Base-by-base conservation (phyloP, 257 asterid species). In the Hygrophila difformis region DNA sequence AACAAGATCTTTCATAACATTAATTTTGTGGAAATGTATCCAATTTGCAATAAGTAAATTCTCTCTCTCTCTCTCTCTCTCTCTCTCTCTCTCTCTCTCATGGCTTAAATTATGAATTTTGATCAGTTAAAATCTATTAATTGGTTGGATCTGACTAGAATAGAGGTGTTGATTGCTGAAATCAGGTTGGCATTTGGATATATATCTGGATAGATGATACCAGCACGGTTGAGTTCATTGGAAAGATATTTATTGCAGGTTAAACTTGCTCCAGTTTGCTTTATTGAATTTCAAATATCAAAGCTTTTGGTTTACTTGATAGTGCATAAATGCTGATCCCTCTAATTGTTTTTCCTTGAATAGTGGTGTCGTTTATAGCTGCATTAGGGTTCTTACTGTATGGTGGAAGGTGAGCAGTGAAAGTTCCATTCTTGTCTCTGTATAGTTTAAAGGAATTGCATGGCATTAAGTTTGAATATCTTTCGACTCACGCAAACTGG, bases 241-340 rank as follows among this genome's bases (percentile, higher is more conserved):
- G 94, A 37, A 78, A 84, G 79, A 84, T 84, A 60, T 84, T 87
- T 70, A 57, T 89, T 44, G 96, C 98, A 64, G 96, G 96, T 77
- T 51, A 63, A 55, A 51, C 45, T 39, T 46, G 8, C 12, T 50
- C 49, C 42, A 42, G 39, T 68, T 51, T 39, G 49, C 33, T 47
- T 37, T n/a, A 40, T 34, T 52, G 24, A 26, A 3, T 26, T 26
- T 26, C 31, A 26, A 26, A 3, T 5, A 0, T 3, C 31, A 35
- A 46, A 6, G 54, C 43, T 14, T 28, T 47, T 53, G 22, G 57
- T 33, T 36, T 47, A 13, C 33, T 22, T 12, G 44, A 3, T 12
- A 24, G 12, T 57, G 16, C 26, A 51, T 15, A 39, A 50, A 40
- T 48, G 46, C 48, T 62, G 61, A 53, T 47, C 43, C 37, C 59